phyloP scores from a whole-genome alignment of 768 basidiomycete genomes.

The Leccinum arenicola region DNA sequence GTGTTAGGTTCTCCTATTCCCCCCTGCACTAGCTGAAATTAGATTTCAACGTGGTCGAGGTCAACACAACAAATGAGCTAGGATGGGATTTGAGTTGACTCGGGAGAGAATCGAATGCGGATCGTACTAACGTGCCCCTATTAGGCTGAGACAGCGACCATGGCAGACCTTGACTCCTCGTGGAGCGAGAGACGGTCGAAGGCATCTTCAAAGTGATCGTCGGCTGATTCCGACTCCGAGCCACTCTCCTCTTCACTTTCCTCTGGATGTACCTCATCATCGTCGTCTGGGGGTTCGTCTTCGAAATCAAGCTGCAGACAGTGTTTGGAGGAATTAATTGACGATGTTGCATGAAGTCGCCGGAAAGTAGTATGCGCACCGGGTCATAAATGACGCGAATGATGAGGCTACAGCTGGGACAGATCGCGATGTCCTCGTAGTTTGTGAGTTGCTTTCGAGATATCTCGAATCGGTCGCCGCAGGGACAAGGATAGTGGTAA shows the following conservation, averaged over 20 bases:
- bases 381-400: conserved; percentile 94
- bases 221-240: conserved; percentile 37
- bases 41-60: too few relatives aligned
- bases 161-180: conserved; percentile 11
- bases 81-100: neutral
- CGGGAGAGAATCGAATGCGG: neutral
- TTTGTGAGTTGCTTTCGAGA: conserved; percentile 77
- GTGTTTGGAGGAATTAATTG: neutral
- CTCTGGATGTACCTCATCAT: conserved; percentile 32
- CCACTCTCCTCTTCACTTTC: conserved; percentile 33
- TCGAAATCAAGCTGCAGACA: conserved; percentile 72
- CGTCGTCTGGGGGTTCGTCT: conserved; percentile 56
- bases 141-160: conserved; percentile 20
- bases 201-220: conserved; percentile 55
- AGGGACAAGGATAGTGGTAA: conserved; percentile 96
- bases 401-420: conserved; percentile 93
- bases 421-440: conserved; percentile 92
- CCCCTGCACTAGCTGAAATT: too few relatives aligned
- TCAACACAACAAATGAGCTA: too few relatives aligned
- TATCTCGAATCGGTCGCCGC: conserved; percentile 98
- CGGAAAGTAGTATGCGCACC: conserved; percentile 46
- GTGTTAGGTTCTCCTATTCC: too few relatives aligned
- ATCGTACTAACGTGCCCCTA: neutral
- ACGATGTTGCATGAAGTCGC: neutral
- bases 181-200: conserved; percentile 53